Percentiles rank a stretch among this genome's conserved stretches.
Conservation (phyloP, 2,329 filamentous ascomycete genomes). For the Pseudopyricularia javanii region DNA sequence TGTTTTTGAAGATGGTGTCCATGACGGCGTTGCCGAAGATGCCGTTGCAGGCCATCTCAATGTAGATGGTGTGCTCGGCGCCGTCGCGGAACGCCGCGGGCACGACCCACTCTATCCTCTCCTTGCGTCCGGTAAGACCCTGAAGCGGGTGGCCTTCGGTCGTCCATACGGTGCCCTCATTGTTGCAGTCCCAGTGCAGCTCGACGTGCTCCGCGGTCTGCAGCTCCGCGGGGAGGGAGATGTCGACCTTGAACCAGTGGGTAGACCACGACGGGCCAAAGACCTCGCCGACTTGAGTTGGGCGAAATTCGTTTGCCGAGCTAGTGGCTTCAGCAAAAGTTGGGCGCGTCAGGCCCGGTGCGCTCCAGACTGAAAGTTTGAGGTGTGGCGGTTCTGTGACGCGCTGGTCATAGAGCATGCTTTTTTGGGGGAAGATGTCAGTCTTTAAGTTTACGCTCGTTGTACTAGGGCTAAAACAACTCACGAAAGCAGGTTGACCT, state of each 20-base stretch:
- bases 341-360: constrained; percentile 7
- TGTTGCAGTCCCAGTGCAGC: constrained; percentile 56
- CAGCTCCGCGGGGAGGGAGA: constrained; percentile 45
- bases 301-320: constrained; percentile 5
- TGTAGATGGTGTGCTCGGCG: constrained; percentile 49
- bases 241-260: constrained; percentile 53
- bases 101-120: constrained; percentile 52
- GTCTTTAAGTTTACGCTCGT: neutral
- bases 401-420: constrained; percentile 7
- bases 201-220: constrained; percentile 44
- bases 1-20: constrained; percentile 10
- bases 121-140: constrained; percentile 51
- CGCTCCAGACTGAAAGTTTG: constrained; percentile 8
- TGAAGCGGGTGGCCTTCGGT: constrained; percentile 50
- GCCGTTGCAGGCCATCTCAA: constrained; percentile 60
- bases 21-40: constrained; percentile 43
- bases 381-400: constrained; percentile 7
- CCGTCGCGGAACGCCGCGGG: constrained; percentile 46
- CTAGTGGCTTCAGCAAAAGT: constrained; percentile 4
- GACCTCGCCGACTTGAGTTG: constrained; percentile 37
- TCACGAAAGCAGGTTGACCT: constrained; percentile 13
- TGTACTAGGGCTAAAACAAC: constrained; percentile 6
- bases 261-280: constrained; percentile 63
- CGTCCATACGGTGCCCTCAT: constrained; percentile 54
- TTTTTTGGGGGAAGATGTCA: neutral